A percentile compares a stretch with the other conserved stretches of the same genome.
Evolutionary conservation across 2,329 filamentous ascomycete genomes (phyloP).

Genomic region (Sporothrix brasiliensis): DNA sequence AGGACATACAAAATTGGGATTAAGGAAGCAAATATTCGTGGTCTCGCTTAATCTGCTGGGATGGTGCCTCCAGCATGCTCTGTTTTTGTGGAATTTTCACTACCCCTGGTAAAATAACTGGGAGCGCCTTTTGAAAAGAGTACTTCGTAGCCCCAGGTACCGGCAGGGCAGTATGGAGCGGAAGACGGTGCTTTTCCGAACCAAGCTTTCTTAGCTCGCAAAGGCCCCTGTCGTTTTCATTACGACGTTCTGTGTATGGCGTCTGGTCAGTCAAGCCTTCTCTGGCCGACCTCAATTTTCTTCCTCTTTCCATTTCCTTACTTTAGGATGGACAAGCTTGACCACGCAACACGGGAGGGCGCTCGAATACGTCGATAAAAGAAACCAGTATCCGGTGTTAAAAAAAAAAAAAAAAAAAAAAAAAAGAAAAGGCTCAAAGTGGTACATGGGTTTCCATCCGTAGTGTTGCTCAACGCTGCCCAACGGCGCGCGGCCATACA

Average conservation of each 20-base stretch:
- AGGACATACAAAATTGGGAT: too few relatives aligned
- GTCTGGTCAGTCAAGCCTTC: background rate
- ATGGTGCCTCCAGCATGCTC: background rate
- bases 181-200: background rate
- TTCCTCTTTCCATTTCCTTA: background rate
- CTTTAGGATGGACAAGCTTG: background rate
- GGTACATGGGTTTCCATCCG: background rate
- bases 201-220: constrained; percentile 25
- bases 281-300: background rate
- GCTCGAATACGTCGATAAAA: background rate
- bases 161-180: background rate
- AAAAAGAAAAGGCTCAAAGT: background rate
- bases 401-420: background rate
- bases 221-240: background rate
- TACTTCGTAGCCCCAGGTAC: background rate
- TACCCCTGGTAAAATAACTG: constrained; percentile 12
- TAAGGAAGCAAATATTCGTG: too few relatives aligned
- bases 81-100: background rate
- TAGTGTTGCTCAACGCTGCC: too few relatives aligned
- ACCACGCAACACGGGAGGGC: background rate
- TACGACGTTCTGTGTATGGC: background rate
- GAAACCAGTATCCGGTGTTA: background rate
- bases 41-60: background rate
- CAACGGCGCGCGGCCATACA: too few relatives aligned
- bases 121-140: background rate